These are phyloP conservation scores for Umbilicus rupestris DNA, from an alignment of 164 flowering plant genomes.

Conservation along the genomic window DNA sequence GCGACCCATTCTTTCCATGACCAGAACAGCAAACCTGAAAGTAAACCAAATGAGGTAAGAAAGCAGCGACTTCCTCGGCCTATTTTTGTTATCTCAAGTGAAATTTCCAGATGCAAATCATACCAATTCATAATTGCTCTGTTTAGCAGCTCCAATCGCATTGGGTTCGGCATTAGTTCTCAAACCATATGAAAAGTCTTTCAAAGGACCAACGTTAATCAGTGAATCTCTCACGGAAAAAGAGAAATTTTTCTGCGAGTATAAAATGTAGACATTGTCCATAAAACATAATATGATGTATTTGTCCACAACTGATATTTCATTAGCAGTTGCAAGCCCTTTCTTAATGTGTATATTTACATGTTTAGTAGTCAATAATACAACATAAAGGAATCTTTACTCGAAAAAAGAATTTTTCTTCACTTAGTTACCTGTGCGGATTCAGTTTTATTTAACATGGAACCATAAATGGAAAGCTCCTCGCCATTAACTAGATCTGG, in stretches of 20 bases:
- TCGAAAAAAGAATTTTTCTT: background rate
- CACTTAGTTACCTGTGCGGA: slow-evolving; percentile 56
- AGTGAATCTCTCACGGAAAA: slow-evolving; percentile 94
- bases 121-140: slow-evolving; percentile 97
- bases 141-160: slow-evolving; percentile 86
- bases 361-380: background rate
- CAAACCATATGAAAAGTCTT: slow-evolving; percentile 88
- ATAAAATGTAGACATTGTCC: slow-evolving; percentile 7
- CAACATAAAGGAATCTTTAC: background rate
- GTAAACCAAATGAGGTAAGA: slow-evolving; percentile 6
- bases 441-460: slow-evolving; percentile 63
- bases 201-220: slow-evolving; percentile 86
- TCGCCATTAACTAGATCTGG: slow-evolving; percentile 72
- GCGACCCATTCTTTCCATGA: slow-evolving; percentile 97
- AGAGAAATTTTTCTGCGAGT: slow-evolving; percentile 70
- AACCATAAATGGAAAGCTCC: slow-evolving; percentile 79
- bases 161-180: slow-evolving; percentile 85
- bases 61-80: background rate
- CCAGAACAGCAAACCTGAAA: slow-evolving; percentile 96
- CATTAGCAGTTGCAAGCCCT: background rate
- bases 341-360: background rate
- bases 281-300: background rate
- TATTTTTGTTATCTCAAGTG: background rate
- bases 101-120: slow-evolving; percentile 13
- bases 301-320: background rate